These are phyloP conservation scores for Conoideocrella luteorostrata DNA, from an alignment of 2,329 filamentous ascomycete species.

Conservation along the genomic window DNA sequence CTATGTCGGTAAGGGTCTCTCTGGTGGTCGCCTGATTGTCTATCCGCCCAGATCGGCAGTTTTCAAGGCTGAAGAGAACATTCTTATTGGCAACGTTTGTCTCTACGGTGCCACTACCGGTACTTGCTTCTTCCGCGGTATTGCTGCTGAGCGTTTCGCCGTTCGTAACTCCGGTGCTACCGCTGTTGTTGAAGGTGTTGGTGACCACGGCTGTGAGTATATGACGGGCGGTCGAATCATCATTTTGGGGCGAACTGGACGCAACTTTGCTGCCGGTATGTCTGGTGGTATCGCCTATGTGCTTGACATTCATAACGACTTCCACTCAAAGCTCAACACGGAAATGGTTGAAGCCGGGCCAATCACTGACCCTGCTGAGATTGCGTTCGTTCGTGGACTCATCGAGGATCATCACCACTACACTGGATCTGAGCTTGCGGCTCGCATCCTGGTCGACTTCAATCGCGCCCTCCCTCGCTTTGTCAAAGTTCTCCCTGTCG, in stretches of 20 bases:
- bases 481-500: constrained; percentile 85
- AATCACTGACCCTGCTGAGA: constrained; percentile 79
- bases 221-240: constrained; percentile 95
- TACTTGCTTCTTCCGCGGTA: constrained; percentile 93
- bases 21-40: constrained; percentile 85
- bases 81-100: constrained; percentile 89
- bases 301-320: constrained; percentile 83
- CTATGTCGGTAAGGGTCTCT: constrained; percentile 93
- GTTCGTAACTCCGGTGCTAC: constrained; percentile 94
- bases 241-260: constrained; percentile 80
- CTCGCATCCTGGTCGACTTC: constrained; percentile 91
- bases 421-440: constrained; percentile 90
- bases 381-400: constrained; percentile 82
- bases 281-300: constrained; percentile 96
- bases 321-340: constrained; percentile 87
- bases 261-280: constrained; percentile 98
- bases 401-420: constrained; percentile 98
- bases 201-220: constrained; percentile 97
- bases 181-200: constrained; percentile 92
- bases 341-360: constrained; percentile 93
- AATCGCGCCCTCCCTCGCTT: constrained; percentile 84
- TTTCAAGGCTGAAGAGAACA: constrained; percentile 94
- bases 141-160: constrained; percentile 92
- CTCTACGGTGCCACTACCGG: constrained; percentile 89
- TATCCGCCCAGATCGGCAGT: constrained; percentile 86